A percentile compares a stretch with the other conserved stretches of the same genome.
Evolutionary conservation across 2,329 filamentous ascomycete species (phyloP).

Genomic region (Dactylellina sp.): DNA sequence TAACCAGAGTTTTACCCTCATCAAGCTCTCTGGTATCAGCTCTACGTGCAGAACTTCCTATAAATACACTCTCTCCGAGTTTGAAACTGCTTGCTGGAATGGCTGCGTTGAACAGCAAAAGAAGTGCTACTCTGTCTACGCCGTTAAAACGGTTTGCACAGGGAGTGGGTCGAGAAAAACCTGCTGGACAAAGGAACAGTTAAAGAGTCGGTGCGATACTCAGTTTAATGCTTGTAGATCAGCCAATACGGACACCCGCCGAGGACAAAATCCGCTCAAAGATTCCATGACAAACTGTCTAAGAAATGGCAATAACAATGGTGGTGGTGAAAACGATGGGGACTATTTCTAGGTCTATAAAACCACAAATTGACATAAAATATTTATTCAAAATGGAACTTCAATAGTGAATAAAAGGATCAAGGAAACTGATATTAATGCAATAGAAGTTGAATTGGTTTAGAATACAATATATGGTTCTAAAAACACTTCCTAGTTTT

Average conservation of each 20-base stretch:
- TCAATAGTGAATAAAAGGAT: no score
- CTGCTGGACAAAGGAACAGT: neutral
- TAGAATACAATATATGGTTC: no score
- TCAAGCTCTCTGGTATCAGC: constrained; percentile 13
- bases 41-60: constrained; percentile 19
- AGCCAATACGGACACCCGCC: neutral
- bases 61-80: constrained; percentile 9
- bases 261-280: neutral
- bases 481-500: no score
- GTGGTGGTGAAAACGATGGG: neutral
- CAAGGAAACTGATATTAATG: no score
- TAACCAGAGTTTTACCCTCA: constrained; percentile 9
- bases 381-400: no score
- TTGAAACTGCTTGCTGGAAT: constrained; percentile 26
- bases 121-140: neutral
- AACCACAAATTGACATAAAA: no score
- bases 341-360: neutral
- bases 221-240: constrained; percentile 6
- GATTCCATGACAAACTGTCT: constrained; percentile 9
- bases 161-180: neutral
- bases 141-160: neutral
- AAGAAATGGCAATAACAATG: neutral
- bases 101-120: constrained; percentile 31
- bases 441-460: no score
- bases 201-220: constrained; percentile 2